Base-by-base conservation (phyloP, 108 stramenopile species). In the Stephanodiscus minutulus region DNA sequence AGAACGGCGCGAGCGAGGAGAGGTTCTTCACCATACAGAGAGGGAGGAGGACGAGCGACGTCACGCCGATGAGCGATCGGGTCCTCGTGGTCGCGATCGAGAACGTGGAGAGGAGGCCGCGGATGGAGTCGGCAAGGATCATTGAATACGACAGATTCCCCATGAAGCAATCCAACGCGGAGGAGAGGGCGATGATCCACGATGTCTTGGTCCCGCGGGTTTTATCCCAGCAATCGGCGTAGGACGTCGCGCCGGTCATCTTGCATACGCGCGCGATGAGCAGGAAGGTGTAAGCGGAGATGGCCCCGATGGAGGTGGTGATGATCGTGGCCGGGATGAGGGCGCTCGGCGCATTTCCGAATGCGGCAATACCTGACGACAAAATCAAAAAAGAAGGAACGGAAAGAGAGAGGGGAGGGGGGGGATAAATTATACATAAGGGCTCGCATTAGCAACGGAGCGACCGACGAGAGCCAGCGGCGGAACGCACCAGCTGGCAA, bases 61-160 rank as follows among this genome's bases (percentile, higher is more conserved):
- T 95, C 21, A 96, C 62, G 33, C 91, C 83, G 24, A 93, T 62
- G 52, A 91, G 71, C 17, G 80, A 72, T 49, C 77, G 82, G 31
- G 85, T 85, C 10, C 91, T 82, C 25, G 88, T 82, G 4, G 84
- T 70, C 24, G 73, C 67, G 66, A 94, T 74, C n/a, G 91, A 94
- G 65, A 81, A 82, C 10, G 86, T 89, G 24, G 83, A 58, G 33
- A 91, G 75, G n/a, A 98, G 75, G 46, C 82, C 76, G n/a, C 79
- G 79, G 66, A 89, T 85, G 13, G 91, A 93, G 73, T 98, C 97
- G 31, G 94, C 98, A 48, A 98, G 88, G 86, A 98, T 98, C 88
- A 98, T 95, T 57, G 87, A 87, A 75, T 97, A 98, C 8, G 93
- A 87, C 47, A 97, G 39, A 76, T 86, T 96, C 41, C 91, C 97